A percentile compares a stretch with the other conserved stretches of the same genome.
These are phyloP conservation scores for Rubroshorea leprosula DNA, from an alignment of 345 rosid genomes.

Conservation along the genomic window DNA sequence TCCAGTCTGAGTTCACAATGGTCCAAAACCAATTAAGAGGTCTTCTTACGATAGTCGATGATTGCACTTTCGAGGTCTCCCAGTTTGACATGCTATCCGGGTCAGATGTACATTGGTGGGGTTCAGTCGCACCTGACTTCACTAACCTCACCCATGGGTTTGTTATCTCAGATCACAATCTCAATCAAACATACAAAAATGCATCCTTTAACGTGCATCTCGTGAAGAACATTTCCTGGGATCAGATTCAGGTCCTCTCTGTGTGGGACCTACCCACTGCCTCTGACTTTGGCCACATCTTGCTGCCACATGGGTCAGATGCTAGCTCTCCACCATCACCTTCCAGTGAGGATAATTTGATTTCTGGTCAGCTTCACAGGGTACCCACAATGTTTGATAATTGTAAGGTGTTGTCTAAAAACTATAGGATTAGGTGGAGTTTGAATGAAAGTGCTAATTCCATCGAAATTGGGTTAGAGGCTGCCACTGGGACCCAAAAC, in stretches of 20 bases:
- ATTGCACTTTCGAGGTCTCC: constrained; percentile 76
- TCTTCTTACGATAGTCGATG: constrained; percentile 54
- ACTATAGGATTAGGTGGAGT: constrained; percentile 74
- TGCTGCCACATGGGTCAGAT: constrained; percentile 34
- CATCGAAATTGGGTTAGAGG: constrained; percentile 84
- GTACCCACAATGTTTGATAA: constrained; percentile 76
- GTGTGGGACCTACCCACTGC: constrained; percentile 67
- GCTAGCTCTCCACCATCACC: constrained; percentile 30
- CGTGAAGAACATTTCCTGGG: constrained; percentile 56
- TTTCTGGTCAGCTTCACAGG: constrained; percentile 13
- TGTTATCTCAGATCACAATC: constrained; percentile 49
- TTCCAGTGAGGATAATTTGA: constrained; percentile 18
- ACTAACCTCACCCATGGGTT: constrained; percentile 66
- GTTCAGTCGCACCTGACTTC: constrained; percentile 46
- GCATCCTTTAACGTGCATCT: constrained; percentile 55
- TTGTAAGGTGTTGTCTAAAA: constrained; percentile 59
- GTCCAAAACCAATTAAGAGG: constrained; percentile 90
- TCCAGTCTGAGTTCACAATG: constrained; percentile 64
- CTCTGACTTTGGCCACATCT: constrained; percentile 75
- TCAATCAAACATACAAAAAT: constrained; percentile 65
- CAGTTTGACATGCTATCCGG: constrained; percentile 81
- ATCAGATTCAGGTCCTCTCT: constrained; percentile 45
- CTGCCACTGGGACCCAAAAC: constrained; percentile 45
- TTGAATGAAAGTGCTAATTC: constrained; percentile 45
- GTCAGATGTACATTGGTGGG: constrained; percentile 81